Evolutionary conservation across 1,284 basidiomycete genomes (phyloP), one percentile per base, ranked within the genome.

Genomic region (Singerocomus inundabilis): DNA sequence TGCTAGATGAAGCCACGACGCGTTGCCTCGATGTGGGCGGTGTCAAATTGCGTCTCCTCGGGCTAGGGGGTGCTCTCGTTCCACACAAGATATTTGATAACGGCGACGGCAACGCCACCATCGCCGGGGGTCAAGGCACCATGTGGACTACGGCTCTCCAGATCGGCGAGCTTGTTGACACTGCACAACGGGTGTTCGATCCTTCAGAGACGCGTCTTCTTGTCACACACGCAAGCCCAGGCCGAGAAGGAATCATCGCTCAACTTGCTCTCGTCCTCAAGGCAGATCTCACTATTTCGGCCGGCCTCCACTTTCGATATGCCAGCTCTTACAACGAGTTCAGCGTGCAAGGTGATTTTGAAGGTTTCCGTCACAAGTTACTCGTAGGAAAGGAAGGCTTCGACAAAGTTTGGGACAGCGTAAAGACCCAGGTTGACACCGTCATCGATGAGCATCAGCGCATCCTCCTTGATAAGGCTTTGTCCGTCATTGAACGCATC

Each of bases 121-220:
- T 99, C 57, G 96, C 97, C 0, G 97, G 97, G 38, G 96, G 93
- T 1, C 91, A 93, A 65, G 97, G 97, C 26, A 98, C 95, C 21
- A 98, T 98, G 88, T 99, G 97, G 97, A 93, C 93, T 0, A 99
- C 96, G 0, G 91, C 93, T 6, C 80, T 99, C 25, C 97, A 99
- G 70, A 91, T 99, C 37, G 97, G 97, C 55, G 96, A 99, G 71
- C 85, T 99, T 37, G 87, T 99, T 49, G 97, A 99, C 70, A 98
- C 94, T 1, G 93, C 96, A 3, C 93, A 98, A 68, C 84, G 94
- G 56, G 92, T 94, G 41, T 95, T 85, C 66, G 96, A 99, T 68
- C 83, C 85, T 11, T 82, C 91, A 26, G 97, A 99, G 72, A 98
- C 95, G 36, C 89, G 97, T 59, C 73, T 99, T 15, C 83, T 99